Conservation (phyloP, 2,329 filamentous ascomycete species). For the Phialocephala sp. region DNA sequence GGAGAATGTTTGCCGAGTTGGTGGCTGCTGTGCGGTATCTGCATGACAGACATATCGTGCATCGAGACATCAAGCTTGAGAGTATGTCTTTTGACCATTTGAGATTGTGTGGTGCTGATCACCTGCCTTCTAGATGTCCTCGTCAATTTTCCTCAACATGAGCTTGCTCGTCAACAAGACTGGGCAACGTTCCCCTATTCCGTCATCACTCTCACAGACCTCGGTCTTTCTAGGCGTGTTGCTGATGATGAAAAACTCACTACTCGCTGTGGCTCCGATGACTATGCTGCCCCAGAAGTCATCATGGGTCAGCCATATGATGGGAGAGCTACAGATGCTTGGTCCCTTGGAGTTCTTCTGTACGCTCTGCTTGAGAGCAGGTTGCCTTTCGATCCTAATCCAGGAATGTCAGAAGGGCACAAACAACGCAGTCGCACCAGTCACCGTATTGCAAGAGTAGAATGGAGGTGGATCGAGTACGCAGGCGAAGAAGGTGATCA, state of each 20-base stretch:
- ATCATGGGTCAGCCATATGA: slow-evolving; percentile 96
- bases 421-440: slow-evolving; percentile 82
- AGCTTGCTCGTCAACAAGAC: slow-evolving; percentile 69
- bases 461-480: slow-evolving; percentile 94
- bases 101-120: slow-evolving; percentile 25
- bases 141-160: slow-evolving; percentile 76
- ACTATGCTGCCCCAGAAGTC: slow-evolving; percentile 96
- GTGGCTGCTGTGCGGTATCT: slow-evolving; percentile 86
- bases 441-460: slow-evolving; percentile 92
- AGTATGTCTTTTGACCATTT: slow-evolving; percentile 62
- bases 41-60: slow-evolving; percentile 85
- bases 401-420: slow-evolving; percentile 76
- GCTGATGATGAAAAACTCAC: slow-evolving; percentile 87
- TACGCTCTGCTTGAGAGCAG: slow-evolving; percentile 94
- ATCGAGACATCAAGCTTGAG: slow-evolving; percentile 97
- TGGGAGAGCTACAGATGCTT: slow-evolving; percentile 88
- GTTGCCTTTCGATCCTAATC: slow-evolving; percentile 89
- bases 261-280: slow-evolving; percentile 93
- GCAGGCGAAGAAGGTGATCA: slow-evolving; percentile 86
- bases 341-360: slow-evolving; percentile 91
- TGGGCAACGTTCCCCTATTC: slow-evolving; percentile 81
- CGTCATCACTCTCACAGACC: slow-evolving; percentile 86
- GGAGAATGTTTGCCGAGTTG: slow-evolving; percentile 88
- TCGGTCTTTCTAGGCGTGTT: slow-evolving; percentile 87
- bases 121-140: slow-evolving; percentile 71